phyloP scores from a whole-genome alignment of 192 early-diverging fungal species.

The Rhizophagus clarus region DNA sequence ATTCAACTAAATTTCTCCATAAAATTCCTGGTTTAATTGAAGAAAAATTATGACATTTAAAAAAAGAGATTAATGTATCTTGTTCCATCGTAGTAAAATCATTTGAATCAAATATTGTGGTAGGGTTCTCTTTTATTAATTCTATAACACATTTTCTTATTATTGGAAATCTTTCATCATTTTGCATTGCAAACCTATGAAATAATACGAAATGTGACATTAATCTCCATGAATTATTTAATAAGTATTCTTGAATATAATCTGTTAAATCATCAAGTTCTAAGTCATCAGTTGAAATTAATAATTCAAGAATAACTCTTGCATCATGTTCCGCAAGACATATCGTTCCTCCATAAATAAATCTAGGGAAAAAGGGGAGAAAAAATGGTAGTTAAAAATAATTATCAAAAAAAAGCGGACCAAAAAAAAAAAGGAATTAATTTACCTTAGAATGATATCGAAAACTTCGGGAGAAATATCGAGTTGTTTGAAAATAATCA shows the following conservation, averaged over 20 bases:
- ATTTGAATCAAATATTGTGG: conserved; percentile 2
- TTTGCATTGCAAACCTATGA: neutral
- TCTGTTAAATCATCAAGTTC: neutral
- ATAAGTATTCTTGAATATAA: conserved; percentile 16
- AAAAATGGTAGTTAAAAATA: neutral
- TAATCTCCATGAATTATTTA: neutral
- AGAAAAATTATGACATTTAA: neutral
- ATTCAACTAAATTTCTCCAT: neutral
- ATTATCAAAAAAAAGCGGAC: neutral
- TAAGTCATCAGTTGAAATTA: conserved; percentile 6
- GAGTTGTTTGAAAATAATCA: neutral
- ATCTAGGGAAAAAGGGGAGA: neutral
- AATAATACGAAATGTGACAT: neutral
- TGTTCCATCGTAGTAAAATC: neutral
- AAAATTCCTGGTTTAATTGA: neutral
- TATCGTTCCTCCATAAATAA: neutral
- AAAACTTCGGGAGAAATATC: neutral
- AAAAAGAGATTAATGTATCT: neutral
- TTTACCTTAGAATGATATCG: conserved; percentile 4
- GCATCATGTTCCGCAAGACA: neutral
- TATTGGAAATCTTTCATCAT: neutral
- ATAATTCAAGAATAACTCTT: neutral
- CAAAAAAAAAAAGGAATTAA: too few relatives aligned
- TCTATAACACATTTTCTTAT: neutral
- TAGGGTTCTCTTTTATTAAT: neutral